Evolutionary conservation across 305 asterid genomes (phyloP), one percentile per base, ranked within the genome.

Genomic region (Fraxinus nigra): DNA sequence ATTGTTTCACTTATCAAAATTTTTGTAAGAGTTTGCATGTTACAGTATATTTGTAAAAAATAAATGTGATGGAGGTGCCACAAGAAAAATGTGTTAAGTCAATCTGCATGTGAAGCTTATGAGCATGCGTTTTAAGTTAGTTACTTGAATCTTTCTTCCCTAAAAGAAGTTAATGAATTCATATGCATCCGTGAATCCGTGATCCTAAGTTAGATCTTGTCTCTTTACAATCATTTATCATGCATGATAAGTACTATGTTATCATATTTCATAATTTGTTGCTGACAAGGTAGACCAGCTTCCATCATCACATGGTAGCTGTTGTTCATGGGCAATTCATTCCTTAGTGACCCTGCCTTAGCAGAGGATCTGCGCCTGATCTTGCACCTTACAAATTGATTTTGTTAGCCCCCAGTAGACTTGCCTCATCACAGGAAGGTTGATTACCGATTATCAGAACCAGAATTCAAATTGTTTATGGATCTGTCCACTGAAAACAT

Each of bases 371-470:
- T 78, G 40, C 59, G 22, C 54, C 79, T 70, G 82, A 63, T 46
- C 48, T 75, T 80, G 77, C 48, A 63, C 22, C 77, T 73, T 54
- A n/a, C 37, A 22, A 78, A 54, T 76, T 80, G 28, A 65, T 72
- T 73, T 65, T 72, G 37, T 83, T 83, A 40, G 78, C 70, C 69
- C 67, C 72, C 61, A 63, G 34, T 26, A 32, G 72, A 65, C 74
- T 78, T 82, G 54, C 70, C 76, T 81, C 72, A 76, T 79, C 35
- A 77, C 81, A 73, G 16, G 72, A 77, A 40, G 78, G 78, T 70
- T 20, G 37, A 30, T 30, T 61, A 63, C 54, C 33, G 33, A 56
- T 67, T 81, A 34, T 70, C n/a, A 51, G 59, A 76, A 82, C 72
- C 33, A 35, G 37, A 40, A 72, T 72, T 40, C 83, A 67, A 65